Evolutionary conservation across 805 yeast genomes (phyloP), one percentile per base, ranked within the genome.

Genomic region (Middelhovenomyces tepae): DNA sequence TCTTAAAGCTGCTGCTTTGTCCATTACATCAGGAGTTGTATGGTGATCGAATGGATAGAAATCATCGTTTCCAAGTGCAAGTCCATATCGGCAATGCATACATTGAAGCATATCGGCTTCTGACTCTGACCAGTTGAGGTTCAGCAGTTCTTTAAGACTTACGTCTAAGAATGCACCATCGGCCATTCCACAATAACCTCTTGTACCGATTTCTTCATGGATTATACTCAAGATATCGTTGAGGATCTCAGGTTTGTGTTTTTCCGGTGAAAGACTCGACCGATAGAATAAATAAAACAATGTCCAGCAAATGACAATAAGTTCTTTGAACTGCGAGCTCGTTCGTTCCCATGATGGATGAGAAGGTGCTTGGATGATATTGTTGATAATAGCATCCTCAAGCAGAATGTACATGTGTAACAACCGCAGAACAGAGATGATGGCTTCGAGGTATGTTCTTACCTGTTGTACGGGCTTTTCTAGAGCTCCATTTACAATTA

Each of bases 61-160:
- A 11, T 64, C 63, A 9, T 78, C 84, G 7, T 73, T 62, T 1
- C 76, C 60, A 3, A 86, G 60, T 2, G 62, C 57, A 32, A 83
- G 65, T 28, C 85, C 93, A 46, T 78, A 85, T 7, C 81, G 67
- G 51, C 98, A 91, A 41, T 75, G 66, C 15, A 91, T 56, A 21
- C 84, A 66, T 48, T 89, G 97, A 6, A 84, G 67, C 29, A 89
- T 53, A 28, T 85, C 91, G 6, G 65, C 63, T 28, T 80, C 87
- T 2, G 80, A 66, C 4, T 65, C 67, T 2, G 63, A 66, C 37
- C 62, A 53, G 14, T 64, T 57, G 17, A 70, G 54, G 1, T 58
- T 44, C 10, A 73, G 59, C 21, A 81, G 56, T 13, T 69, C 64
- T 6, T 63, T 60, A 43, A 85, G 79, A 1, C 78, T 62, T 17